Evolutionary conservation across 371 early-diverging fungal species (phyloP), one percentile per base, ranked within the genome.

Genomic region (Mucor ambiguus): DNA sequence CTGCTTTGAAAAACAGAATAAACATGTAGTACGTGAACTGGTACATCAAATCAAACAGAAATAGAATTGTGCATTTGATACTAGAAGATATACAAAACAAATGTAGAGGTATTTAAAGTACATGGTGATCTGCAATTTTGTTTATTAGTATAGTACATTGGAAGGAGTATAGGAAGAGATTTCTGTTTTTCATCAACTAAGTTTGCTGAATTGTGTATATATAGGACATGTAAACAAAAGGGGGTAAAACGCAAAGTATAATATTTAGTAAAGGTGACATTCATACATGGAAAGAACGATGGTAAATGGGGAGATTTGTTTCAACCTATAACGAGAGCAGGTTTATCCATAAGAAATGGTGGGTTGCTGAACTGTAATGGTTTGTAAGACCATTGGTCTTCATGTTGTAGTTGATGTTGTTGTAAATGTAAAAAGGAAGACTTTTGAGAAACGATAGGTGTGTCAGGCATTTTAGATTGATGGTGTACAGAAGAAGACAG

Each of bases 301-400:
- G 33, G 20, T 29, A 7, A 4, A 18, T 56, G 6, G 30, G 0
- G 7, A 30, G 6, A 30, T 56, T 16, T 12, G 30, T 8, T 56
- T 56, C 20, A 56, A 56, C 32, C 30, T 18, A 56, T 56, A 56
- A 56, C 56, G 56, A 56, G 33, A 30, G 56, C 30, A 56, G 56
- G 52, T 28, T 52, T 52, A 4, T 52, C 52, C 52, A 52, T 52
- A 6, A 52, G 28, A 52, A 52, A 52, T 52, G 69, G 70, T 26
- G 70, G 66, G 7, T 70, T 46, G 12, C 54, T 38, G 48, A 65
- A 70, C n/a, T 70, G 48, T 32, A 70, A 38, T 22, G 65, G 58
- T 18, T 65, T 70, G 20, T 63, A 32, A 24, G 26, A 20, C 37
- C 43, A 59, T 26, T 44, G 22, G 8, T 37, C 35, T n/a, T 48